Evolutionary conservation across 2,329 filamentous ascomycete species (phyloP).

Genomic region (Pochonia chlamydosporia): DNA sequence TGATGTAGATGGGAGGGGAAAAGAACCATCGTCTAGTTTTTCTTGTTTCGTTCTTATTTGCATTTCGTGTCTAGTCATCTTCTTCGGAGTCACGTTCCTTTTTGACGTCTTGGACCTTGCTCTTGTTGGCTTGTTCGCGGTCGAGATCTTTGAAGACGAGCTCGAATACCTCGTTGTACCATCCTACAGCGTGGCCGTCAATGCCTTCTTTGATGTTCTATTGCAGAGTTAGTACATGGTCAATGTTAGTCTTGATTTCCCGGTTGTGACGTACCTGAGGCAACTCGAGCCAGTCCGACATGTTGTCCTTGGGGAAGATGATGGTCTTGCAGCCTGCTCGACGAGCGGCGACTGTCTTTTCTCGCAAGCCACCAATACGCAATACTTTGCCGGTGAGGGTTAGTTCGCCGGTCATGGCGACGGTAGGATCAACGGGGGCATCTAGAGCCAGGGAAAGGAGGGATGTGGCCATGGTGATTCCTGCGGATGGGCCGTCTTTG

Average conservation of each 20-base stretch:
- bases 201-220: constrained; percentile 98
- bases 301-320: constrained; percentile 91
- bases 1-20: no score
- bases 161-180: constrained; percentile 92
- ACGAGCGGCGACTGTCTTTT: constrained; percentile 95
- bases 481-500: constrained; percentile 89
- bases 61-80: constrained; percentile 30
- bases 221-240: no score
- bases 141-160: constrained; percentile 83
- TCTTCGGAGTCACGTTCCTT: constrained; percentile 36
- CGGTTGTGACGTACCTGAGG: constrained; percentile 69
- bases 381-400: constrained; percentile 96
- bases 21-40: no score
- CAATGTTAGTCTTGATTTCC: no score
- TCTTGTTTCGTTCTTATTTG: not conserved
- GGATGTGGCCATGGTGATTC: constrained; percentile 97
- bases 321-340: constrained; percentile 88
- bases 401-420: constrained; percentile 97
- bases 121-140: constrained; percentile 64
- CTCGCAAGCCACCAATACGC: constrained; percentile 84
- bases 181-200: constrained; percentile 82
- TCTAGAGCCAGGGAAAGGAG: constrained; percentile 81
- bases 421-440: constrained; percentile 69
- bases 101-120: constrained; percentile 56
- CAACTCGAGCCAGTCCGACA: constrained; percentile 94